A percentile compares a stretch with the other conserved stretches of the same genome.
These are phyloP conservation scores for Acorus gramineus DNA, from an alignment of 106 monocot species.

Conservation along the genomic window DNA sequence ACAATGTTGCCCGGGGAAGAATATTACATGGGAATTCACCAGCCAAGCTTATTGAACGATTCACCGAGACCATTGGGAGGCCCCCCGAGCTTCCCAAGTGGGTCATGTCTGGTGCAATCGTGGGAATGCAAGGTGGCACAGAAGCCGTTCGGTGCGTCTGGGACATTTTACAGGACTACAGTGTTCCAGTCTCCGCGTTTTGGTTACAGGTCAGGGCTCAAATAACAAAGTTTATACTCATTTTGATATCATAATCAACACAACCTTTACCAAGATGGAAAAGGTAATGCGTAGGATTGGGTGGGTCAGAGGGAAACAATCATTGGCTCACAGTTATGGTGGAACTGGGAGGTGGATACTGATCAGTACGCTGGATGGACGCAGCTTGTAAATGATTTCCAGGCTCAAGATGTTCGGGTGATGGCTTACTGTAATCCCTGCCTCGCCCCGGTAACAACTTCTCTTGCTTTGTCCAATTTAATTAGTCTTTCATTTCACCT, in stretches of 20 bases:
- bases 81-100: slow-evolving; percentile 68
- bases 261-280: too few relatives aligned
- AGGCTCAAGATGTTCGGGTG: slow-evolving; percentile 29
- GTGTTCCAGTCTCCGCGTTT: slow-evolving; percentile 71
- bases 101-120: slow-evolving; percentile 69
- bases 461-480: too few relatives aligned
- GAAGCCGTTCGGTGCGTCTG: slow-evolving; percentile 53
- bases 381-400: slow-evolving; percentile 55
- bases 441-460: slow-evolving; percentile 44
- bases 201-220: slow-evolving; percentile 56
- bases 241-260: background rate
- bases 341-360: slow-evolving; percentile 88
- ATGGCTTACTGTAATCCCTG: slow-evolving; percentile 91
- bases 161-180: slow-evolving; percentile 49
- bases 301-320: slow-evolving; percentile 87
- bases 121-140: slow-evolving; percentile 91
- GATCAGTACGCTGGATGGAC: slow-evolving; percentile 46
- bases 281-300: slow-evolving; percentile 50
- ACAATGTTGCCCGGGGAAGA: slow-evolving; percentile 32
- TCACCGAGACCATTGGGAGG: slow-evolving; percentile 59
- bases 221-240: background rate
- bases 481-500: too few relatives aligned
- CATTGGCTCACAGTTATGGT: slow-evolving; percentile 83
- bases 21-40: slow-evolving; percentile 64
- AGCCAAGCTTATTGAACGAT: slow-evolving; percentile 39